Percentiles rank a stretch among this genome's conserved stretches.
phyloP scores from a whole-genome alignment of 2,329 filamentous ascomycete genomes.

The Dryadomyces quercus-mongolicae region DNA sequence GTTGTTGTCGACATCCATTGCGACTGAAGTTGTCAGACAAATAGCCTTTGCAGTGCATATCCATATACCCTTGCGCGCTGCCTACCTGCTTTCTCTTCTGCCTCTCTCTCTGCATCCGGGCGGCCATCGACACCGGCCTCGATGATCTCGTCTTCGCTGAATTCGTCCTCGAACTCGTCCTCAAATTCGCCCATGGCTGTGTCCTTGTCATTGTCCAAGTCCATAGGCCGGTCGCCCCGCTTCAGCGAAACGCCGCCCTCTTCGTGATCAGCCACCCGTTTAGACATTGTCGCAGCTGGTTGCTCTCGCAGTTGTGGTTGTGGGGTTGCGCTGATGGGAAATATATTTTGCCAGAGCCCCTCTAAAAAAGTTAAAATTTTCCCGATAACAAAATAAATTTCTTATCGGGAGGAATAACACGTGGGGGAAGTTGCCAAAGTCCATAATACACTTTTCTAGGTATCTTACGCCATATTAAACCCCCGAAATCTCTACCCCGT shows the following conservation, averaged over 20 bases:
- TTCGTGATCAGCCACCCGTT: constrained; percentile 12
- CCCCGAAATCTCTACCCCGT: no score
- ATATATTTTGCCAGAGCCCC: background rate
- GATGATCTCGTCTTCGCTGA: constrained; percentile 76
- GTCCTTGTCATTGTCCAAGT: constrained; percentile 44
- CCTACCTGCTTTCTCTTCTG: constrained; percentile 67
- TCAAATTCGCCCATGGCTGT: constrained; percentile 73
- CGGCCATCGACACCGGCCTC: constrained; percentile 90
- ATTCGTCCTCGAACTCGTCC: constrained; percentile 89
- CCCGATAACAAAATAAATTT: background rate
- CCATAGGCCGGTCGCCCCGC: constrained; percentile 50
- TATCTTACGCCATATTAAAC: no score
- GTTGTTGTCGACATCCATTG: constrained; percentile 70
- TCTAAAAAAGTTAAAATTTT: background rate
- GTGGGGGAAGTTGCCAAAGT: no score
- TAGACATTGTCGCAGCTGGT: constrained; percentile 9
- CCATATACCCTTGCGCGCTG: constrained; percentile 15
- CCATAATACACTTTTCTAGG: no score
- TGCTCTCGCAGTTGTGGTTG: background rate
- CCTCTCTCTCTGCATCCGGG: constrained; percentile 84
- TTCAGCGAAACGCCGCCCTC: constrained; percentile 33
- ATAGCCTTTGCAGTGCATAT: background rate
- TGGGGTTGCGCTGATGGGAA: background rate
- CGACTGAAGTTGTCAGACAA: constrained; percentile 23
- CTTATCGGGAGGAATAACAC: no score